These are phyloP conservation scores for Pseudopyrenochaeta lycopersici DNA, from an alignment of 2,329 filamentous ascomycete genomes.

Conservation along the genomic window DNA sequence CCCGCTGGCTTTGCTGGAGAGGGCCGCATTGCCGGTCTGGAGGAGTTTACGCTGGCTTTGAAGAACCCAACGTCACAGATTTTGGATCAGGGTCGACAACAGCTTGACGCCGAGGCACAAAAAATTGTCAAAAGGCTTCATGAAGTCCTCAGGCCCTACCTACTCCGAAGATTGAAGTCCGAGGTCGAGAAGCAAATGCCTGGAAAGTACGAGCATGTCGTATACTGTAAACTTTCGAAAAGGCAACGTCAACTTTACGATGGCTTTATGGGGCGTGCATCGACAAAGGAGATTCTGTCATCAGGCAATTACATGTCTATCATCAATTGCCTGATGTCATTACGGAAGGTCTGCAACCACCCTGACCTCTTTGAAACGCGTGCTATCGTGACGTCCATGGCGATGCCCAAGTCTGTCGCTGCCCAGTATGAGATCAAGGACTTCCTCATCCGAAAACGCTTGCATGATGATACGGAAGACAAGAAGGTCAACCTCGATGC, in stretches of 20 bases:
- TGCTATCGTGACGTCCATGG: constrained; percentile 95
- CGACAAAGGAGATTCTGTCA: constrained; percentile 86
- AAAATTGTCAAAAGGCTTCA: constrained; percentile 93
- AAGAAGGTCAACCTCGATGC: constrained; percentile 75
- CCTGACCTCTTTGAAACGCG: constrained; percentile 96
- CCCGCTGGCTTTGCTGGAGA: constrained; percentile 84
- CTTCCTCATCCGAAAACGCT: constrained; percentile 70
- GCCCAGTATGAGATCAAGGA: constrained; percentile 79
- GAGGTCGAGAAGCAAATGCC: constrained; percentile 99
- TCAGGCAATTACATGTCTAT: constrained; percentile 97
- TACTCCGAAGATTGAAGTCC: constrained; percentile 88
- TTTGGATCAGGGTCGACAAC: constrained; percentile 89
- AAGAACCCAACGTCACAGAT: constrained; percentile 96
- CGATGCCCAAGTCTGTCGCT: constrained; percentile 81
- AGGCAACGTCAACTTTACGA: constrained; percentile 95
- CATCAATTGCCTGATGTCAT: constrained; percentile 97
- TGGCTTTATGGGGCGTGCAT: constrained; percentile 89
- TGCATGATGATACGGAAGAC: constrained; percentile 71
- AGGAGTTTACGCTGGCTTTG: constrained; percentile 96
- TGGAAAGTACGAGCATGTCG: constrained; percentile 95
- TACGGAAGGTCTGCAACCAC: constrained; percentile 98
- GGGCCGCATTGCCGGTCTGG: constrained; percentile 91
- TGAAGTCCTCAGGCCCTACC: constrained; percentile 89
- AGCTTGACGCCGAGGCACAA: constrained; percentile 92
- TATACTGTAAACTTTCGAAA: constrained; percentile 94